phyloP scores from a whole-genome alignment of 73 alveolate species.

The Breviolum minutum region DNA sequence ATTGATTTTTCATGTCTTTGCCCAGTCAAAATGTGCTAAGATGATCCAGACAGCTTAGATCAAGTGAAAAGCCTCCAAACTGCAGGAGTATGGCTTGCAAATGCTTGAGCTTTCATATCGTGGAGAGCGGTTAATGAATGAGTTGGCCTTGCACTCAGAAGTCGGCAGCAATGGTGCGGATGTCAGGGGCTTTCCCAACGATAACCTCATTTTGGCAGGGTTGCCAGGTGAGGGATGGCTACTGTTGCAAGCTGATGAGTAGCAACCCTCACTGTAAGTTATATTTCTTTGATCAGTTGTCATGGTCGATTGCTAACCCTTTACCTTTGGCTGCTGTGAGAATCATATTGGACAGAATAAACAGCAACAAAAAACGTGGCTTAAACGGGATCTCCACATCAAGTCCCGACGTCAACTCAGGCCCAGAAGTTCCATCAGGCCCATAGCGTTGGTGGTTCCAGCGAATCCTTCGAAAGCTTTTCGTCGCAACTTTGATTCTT shows the following conservation, averaged over 20 bases:
- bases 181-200: background rate
- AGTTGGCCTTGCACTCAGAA: slow-evolving; percentile 21
- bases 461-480: too few species aligned
- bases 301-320: too few species aligned
- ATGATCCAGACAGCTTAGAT: background rate
- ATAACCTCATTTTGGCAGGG: too few species aligned
- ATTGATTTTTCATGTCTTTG: too few species aligned
- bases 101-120: slow-evolving; percentile 71
- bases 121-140: slow-evolving; percentile 83
- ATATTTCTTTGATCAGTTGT: background rate
- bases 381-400: too few species aligned
- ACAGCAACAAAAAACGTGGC: too few species aligned
- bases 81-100: slow-evolving; percentile 59
- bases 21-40: background rate
- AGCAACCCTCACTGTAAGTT: too few species aligned
- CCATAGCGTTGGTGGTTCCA: background rate
- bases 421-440: slow-evolving; percentile 29
- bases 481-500: too few species aligned
- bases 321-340: background rate
- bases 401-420: background rate
- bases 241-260: too few species aligned
- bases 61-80: background rate
- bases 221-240: too few species aligned
- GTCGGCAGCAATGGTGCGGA: background rate
- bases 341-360: background rate